Percentiles rank a stretch among this genome's conserved stretches.
These are phyloP conservation scores for Camelina neglecta DNA, from an alignment of 345 rosid genomes.

Conservation along the genomic window DNA sequence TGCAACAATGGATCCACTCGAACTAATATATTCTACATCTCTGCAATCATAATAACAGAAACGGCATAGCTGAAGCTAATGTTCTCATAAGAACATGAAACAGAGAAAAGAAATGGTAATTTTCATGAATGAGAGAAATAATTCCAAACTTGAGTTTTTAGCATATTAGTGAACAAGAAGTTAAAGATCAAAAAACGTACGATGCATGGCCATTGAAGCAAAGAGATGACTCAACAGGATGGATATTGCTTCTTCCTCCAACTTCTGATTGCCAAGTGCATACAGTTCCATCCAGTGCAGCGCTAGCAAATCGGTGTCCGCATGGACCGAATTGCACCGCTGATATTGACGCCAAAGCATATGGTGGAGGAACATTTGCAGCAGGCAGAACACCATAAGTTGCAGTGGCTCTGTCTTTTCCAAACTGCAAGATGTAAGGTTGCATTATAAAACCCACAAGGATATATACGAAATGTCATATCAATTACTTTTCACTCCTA, in stretches of 20 bases:
- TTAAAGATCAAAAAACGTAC: conserved; percentile 54
- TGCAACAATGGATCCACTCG: conserved; percentile 89
- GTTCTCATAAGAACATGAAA: neutral
- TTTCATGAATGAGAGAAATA: conserved; percentile 11
- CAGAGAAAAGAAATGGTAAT: neutral
- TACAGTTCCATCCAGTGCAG: conserved; percentile 89
- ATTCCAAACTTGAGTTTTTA: conserved; percentile 9
- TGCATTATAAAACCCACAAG: conserved; percentile 39
- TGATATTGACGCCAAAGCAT: conserved; percentile 86
- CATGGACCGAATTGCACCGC: conserved; percentile 82
- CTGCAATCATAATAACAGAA: conserved; percentile 53
- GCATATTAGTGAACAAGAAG: neutral
- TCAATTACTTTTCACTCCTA: neutral
- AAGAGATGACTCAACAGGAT: conserved; percentile 85
- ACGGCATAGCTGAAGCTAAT: neutral
- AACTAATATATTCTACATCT: conserved; percentile 82
- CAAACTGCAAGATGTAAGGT: conserved; percentile 63
- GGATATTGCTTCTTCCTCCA: conserved; percentile 84
- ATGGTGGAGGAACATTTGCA: conserved; percentile 84
- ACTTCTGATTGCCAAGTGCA: conserved; percentile 96
- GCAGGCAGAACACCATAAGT: conserved; percentile 94
- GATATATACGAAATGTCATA: conserved; percentile 9
- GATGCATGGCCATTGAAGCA: conserved; percentile 84
- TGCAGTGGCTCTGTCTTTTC: conserved; percentile 78
- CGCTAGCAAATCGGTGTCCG: conserved; percentile 90